A percentile compares a stretch with the other conserved stretches of the same genome.
Evolutionary conservation across 2,329 filamentous ascomycete species (phyloP).

Genomic region (Pseudogymnoascus pannorum): DNA sequence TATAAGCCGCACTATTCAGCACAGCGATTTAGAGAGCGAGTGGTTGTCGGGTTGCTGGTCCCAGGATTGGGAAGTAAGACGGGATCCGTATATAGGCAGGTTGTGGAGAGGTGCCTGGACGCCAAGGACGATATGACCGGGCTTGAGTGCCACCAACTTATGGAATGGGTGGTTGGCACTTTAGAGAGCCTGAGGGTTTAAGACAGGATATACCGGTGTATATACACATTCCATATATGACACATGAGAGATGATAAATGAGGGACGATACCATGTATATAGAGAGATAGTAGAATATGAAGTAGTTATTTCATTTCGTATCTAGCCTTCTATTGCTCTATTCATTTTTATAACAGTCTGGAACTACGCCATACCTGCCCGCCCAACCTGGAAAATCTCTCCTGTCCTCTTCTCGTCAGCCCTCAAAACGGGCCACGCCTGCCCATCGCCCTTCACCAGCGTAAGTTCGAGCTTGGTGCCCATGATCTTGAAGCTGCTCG

Average conservation of each 20-base stretch:
- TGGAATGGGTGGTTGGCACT: conserved; percentile 36
- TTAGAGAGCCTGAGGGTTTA: conserved; percentile 33
- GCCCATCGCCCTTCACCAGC: conserved; percentile 55
- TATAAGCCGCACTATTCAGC: conserved; percentile 37
- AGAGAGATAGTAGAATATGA: neutral
- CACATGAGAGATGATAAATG: neutral
- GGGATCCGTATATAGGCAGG: conserved; percentile 33
- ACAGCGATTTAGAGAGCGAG: conserved; percentile 36
- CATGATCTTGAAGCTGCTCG: conserved; percentile 58
- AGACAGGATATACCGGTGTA: conserved; percentile 11
- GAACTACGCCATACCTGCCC: conserved; percentile 48
- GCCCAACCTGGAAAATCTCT: conserved; percentile 85
- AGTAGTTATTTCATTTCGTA: neutral
- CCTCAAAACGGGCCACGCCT: conserved; percentile 61
- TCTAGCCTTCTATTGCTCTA: neutral
- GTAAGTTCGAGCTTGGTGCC: conserved; percentile 65
- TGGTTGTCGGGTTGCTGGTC: conserved; percentile 35
- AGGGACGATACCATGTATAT: conserved; percentile 1
- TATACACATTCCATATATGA: conserved; percentile 6
- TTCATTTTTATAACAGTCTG: neutral
- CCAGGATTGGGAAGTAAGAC: conserved; percentile 36
- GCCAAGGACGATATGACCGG: conserved; percentile 33
- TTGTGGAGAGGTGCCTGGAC: conserved; percentile 36
- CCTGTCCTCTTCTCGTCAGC: conserved; percentile 58
- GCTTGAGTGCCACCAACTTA: conserved; percentile 33